Evolutionary conservation across 108 stramenopile species (phyloP).

Genomic region (Epipyxis sp.): DNA sequence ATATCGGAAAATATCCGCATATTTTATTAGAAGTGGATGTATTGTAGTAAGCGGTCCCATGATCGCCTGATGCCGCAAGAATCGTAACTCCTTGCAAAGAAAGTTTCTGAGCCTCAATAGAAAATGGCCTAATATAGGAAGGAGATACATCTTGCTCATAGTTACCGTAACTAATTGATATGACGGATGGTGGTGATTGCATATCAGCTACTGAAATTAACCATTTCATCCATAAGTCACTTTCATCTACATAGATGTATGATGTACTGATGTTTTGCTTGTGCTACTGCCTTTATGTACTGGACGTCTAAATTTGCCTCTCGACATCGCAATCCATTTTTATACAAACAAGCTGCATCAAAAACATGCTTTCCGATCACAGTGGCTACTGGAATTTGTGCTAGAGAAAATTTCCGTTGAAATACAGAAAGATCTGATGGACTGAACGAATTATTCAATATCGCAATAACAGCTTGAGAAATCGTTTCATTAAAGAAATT

Average conservation of each 20-base stretch:
- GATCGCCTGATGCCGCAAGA: not conserved
- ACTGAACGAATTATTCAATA: too few relatives aligned
- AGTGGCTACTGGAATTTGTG: not conserved
- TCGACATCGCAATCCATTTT: not conserved
- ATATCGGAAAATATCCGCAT: conserved; percentile 10
- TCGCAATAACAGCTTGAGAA: too few relatives aligned
- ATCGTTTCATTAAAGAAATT: not conserved
- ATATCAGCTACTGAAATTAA: not conserved
- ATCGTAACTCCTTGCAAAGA: not conserved
- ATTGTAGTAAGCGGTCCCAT: not conserved
- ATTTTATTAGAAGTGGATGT: too few relatives aligned
- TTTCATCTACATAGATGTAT: not conserved
- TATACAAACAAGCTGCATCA: not conserved
- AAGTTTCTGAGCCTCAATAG: not conserved
- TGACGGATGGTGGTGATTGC: not conserved
- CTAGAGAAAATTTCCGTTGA: not conserved
- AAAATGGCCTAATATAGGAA: not conserved
- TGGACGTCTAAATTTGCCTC: conserved; percentile 22
- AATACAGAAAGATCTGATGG: not conserved
- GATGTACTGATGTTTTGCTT: not conserved
- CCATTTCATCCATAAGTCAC: not conserved
- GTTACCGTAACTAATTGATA: not conserved
- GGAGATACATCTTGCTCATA: not conserved
- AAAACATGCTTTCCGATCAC: not conserved
- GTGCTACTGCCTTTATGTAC: not conserved